phyloP scores from a whole-genome alignment of 768 basidiomycete species.

The Lentinula lateritia region DNA sequence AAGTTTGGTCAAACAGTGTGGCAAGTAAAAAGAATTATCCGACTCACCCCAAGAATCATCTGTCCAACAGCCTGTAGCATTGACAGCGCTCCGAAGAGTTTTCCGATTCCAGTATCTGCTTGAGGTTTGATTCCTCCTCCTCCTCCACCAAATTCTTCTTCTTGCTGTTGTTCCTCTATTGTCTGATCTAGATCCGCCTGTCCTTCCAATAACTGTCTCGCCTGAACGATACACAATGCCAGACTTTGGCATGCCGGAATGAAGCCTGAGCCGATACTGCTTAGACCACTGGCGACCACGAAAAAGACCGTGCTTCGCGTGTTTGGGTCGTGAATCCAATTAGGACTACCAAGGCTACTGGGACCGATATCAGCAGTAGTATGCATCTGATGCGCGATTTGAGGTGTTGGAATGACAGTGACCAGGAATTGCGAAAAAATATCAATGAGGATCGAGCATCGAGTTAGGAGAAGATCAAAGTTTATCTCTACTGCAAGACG shows the following conservation, averaged over 20 bases:
- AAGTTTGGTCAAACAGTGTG: not conserved
- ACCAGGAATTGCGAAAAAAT: constrained; percentile 59
- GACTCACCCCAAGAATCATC: constrained; percentile 52
- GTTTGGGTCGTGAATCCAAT: not conserved
- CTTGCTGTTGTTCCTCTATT: constrained; percentile 11
- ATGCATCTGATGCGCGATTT: constrained; percentile 19
- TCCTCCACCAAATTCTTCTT: constrained; percentile 12
- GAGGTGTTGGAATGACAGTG: constrained; percentile 43
- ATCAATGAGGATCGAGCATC: constrained; percentile 60
- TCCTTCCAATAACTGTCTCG: constrained; percentile 28
- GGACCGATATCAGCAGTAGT: not conserved
- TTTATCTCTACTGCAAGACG: constrained; percentile 59
- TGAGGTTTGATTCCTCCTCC: constrained; percentile 1
- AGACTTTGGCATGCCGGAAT: constrained; percentile 69
- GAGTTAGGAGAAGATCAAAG: constrained; percentile 64
- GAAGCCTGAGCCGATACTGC: constrained; percentile 60
- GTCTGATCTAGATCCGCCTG: constrained; percentile 12
- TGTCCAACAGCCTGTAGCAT: constrained; percentile 65
- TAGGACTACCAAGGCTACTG: not conserved
- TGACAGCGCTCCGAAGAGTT: constrained; percentile 68
- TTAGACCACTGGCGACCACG: constrained; percentile 52
- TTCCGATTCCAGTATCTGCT: constrained; percentile 35
- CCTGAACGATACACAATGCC: constrained; percentile 57
- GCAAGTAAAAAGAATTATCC: constrained; percentile 1
- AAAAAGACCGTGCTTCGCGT: constrained; percentile 45